Evolutionary conservation across 805 yeast species (phyloP).

Genomic region (Zygoascus tannicola): DNA sequence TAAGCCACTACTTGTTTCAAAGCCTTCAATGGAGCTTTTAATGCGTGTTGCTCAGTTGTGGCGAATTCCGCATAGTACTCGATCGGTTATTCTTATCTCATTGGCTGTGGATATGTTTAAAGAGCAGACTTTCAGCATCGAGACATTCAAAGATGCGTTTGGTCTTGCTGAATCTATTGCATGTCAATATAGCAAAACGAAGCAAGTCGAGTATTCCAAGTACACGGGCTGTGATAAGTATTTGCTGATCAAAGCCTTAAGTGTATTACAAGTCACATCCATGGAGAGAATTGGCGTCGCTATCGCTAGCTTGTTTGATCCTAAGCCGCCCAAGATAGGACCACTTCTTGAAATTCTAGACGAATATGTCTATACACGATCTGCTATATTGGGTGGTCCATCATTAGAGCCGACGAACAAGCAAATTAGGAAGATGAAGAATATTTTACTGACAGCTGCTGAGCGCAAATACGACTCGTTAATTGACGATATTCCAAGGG

Average conservation of each 20-base stretch:
- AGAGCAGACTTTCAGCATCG: conserved; percentile 22
- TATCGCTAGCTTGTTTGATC: conserved; percentile 30
- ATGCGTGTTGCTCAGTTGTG: conserved; percentile 43
- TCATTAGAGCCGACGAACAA: conserved; percentile 33
- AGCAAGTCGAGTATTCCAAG: conserved; percentile 20
- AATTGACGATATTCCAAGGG: conserved; percentile 48
- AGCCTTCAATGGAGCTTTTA: conserved; percentile 37
- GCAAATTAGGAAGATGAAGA: conserved; percentile 35
- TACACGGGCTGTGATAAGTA: conserved; percentile 43
- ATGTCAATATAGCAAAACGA: conserved; percentile 16
- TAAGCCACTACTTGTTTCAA: conserved; percentile 30
- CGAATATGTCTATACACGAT: conserved; percentile 38
- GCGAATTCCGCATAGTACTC: conserved; percentile 45
- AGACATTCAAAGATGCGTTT: conserved; percentile 29
- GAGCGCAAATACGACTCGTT: conserved; percentile 37
- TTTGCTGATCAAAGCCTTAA: conserved; percentile 41
- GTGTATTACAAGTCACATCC: conserved; percentile 37
- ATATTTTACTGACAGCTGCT: conserved; percentile 27
- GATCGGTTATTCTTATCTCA: conserved; percentile 41
- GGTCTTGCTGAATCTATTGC: conserved; percentile 24
- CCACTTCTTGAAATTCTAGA: conserved; percentile 43
- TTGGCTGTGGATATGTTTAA: conserved; percentile 37
- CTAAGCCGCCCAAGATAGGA: conserved; percentile 49
- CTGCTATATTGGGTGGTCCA: conserved; percentile 33
- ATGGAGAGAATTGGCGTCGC: conserved; percentile 38